A percentile compares a stretch with the other conserved stretches of the same genome.
Conservation (phyloP, 139 green algal species). For the Coelastrella sp. region DNA sequence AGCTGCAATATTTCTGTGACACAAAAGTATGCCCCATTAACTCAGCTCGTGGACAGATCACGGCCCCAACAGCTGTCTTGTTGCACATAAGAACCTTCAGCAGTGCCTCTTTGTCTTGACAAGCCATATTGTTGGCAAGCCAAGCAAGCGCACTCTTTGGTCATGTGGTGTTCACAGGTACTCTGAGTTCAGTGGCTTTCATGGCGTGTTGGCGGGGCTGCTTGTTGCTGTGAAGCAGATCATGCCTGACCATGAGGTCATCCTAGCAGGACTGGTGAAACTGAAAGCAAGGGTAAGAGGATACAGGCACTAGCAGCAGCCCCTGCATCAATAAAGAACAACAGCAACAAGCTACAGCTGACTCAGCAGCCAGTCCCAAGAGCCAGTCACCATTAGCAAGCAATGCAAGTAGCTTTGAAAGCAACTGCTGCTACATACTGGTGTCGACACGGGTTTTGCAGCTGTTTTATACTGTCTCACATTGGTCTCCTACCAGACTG, state of each 20-base stretch:
- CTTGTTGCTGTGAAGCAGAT: conserved; percentile 95
- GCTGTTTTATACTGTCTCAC: not conserved
- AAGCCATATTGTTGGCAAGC: not conserved
- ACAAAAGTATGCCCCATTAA: not conserved
- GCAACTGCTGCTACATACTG: not conserved
- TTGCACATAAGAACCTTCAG: no score
- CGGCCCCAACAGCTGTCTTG: no score
- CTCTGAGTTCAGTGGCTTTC: conserved; percentile 84
- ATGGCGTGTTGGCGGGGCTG: conserved; percentile 84
- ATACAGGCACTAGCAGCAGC: no score
- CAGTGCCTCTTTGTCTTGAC: not conserved
- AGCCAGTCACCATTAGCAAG: not conserved
- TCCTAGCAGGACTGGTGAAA: conserved; percentile 74
- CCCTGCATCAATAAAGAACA: not conserved
- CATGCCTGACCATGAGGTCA: conserved; percentile 90
- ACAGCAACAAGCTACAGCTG: not conserved
- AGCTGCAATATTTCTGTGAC: not conserved
- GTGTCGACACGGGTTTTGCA: not conserved
- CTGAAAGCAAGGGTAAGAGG: conserved; percentile 77
- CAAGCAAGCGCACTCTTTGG: not conserved
- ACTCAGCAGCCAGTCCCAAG: not conserved
- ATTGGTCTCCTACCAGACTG: no score
- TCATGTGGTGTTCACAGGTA: conserved; percentile 63
- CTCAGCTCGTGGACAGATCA: no score
- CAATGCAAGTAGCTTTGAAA: not conserved